Evolutionary conservation across 202 grass and related monocot genomes (phyloP), one percentile per base, ranked within the genome.

Genomic region (Eragrostis tef): DNA sequence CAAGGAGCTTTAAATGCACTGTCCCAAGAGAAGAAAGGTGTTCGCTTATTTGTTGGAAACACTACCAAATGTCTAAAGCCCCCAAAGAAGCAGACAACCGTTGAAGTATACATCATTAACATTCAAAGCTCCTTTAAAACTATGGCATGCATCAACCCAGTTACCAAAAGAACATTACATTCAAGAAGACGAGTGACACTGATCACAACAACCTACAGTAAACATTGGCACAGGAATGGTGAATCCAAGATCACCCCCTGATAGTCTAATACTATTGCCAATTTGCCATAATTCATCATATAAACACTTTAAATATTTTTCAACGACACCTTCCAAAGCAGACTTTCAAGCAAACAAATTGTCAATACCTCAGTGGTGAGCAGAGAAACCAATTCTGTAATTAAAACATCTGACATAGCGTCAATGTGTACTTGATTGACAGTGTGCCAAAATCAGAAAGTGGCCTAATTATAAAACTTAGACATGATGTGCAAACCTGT

Each of bases 1-100:
- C 6, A n/a, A 72, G 16, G 65, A n/a, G 3, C 29, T 48, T 71
- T 71, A 47, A 11, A 41, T 14, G 42, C 10, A 78, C 29, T 11
- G 48, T 60, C 43, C 14, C 24, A 48, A 44, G 20, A 79, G 49
- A 12, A 68, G 19, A 3, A 45, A 74, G 14, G 0, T 68, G 16
- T 78, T 54, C 6, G 4, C 45, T 52, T 67, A 16, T 54, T 42
- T 67, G 77, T 53, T 74, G 59, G 60, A 76, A 76, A 44, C 7
- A 51, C 12, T n/a, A 15, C 2, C n/a, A 47, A 68, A 34, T 56
- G 4, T 54, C 34, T 71, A 63, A 43, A 21, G 5, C 8, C 26
- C 57, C 19, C 58, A 80, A 11, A 75, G 29, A 76, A 80, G 26
- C 15, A 80, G 57, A 74, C 0, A 64, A 1, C 11, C 46, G 6